Conservation (phyloP, 148 eudicot genomes). For the Diospyros lotus region DNA sequence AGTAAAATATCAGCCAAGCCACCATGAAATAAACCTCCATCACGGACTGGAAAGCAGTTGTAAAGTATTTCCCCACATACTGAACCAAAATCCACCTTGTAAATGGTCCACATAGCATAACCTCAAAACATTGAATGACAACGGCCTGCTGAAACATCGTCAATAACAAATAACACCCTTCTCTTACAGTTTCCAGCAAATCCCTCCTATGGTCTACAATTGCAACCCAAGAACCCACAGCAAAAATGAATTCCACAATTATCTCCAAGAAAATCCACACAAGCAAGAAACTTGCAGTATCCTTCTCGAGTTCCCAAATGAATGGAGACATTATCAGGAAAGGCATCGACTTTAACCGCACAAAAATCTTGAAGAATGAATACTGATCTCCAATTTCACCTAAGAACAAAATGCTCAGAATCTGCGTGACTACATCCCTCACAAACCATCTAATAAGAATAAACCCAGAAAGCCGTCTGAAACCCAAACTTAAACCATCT, state of each 20-base stretch:
- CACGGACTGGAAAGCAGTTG: conserved; percentile 50
- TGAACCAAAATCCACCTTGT: conserved; percentile 52
- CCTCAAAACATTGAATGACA: conserved; percentile 67
- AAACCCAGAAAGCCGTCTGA: conserved; percentile 67
- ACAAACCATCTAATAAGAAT: conserved; percentile 90
- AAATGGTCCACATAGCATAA: conserved; percentile 64
- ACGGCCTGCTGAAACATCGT: conserved; percentile 61
- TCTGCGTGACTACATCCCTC: conserved; percentile 71
- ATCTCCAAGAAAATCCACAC: conserved; percentile 72
- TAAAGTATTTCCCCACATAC: conserved; percentile 46
- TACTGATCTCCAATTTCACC: conserved; percentile 87
- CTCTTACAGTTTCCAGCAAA: conserved; percentile 65
- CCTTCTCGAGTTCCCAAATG: conserved; percentile 56
- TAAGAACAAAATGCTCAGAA: conserved; percentile 77
- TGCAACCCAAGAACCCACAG: conserved; percentile 80
- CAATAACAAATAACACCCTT: conserved; percentile 67
- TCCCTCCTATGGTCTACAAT: conserved; percentile 68
- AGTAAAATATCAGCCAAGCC: conserved; percentile 75
- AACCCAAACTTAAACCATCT: conserved; percentile 67
- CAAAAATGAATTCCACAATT: conserved; percentile 57
- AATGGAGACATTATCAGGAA: conserved; percentile 59
- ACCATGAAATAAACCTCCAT: conserved; percentile 90
- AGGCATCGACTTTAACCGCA: conserved; percentile 86
- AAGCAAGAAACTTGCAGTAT: conserved; percentile 57
- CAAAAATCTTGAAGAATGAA: conserved; percentile 69